Evolutionary conservation across 768 basidiomycete species (phyloP).

Genomic region (Kwoniella sp.): DNA sequence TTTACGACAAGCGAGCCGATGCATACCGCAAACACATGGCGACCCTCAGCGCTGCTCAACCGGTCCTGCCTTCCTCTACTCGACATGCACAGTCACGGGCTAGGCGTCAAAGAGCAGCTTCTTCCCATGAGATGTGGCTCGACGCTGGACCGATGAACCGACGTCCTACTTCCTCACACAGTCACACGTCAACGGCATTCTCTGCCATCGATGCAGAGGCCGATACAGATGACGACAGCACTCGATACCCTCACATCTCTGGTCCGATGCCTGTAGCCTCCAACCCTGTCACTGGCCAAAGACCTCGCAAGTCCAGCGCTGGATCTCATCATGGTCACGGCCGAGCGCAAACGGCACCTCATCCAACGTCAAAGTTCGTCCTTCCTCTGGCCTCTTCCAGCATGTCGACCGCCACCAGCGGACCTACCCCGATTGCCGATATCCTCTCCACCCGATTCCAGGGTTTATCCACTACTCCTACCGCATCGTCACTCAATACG

Average conservation of each 20-base stretch:
- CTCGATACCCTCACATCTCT: constrained; percentile 14
- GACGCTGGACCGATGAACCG: constrained; percentile 9
- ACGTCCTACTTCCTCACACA: constrained; percentile 16
- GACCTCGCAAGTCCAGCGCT: constrained; percentile 16
- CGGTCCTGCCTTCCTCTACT: constrained; percentile 19
- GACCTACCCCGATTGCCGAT: constrained; percentile 37
- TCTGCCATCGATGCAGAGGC: neutral
- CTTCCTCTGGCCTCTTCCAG: neutral
- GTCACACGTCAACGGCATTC: neutral
- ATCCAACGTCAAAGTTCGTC: neutral
- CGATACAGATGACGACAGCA: constrained; percentile 3
- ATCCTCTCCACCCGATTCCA: constrained; percentile 35
- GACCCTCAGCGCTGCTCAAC: constrained; percentile 39
- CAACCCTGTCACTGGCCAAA: constrained; percentile 22
- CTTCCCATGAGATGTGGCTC: constrained; percentile 22
- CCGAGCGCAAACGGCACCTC: constrained; percentile 11
- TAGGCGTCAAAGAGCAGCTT: constrained; percentile 16
- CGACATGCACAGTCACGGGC: constrained; percentile 16
- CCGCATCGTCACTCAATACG: neutral
- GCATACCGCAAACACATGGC: constrained; percentile 52
- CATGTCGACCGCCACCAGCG: neutral
- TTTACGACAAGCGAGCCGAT: constrained; percentile 54
- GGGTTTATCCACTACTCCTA: constrained; percentile 24
- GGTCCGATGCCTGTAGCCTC: constrained; percentile 12
- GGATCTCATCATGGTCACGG: neutral